Conservation (phyloP, 2,329 filamentous ascomycete species). For the Penicillium sp. region DNA sequence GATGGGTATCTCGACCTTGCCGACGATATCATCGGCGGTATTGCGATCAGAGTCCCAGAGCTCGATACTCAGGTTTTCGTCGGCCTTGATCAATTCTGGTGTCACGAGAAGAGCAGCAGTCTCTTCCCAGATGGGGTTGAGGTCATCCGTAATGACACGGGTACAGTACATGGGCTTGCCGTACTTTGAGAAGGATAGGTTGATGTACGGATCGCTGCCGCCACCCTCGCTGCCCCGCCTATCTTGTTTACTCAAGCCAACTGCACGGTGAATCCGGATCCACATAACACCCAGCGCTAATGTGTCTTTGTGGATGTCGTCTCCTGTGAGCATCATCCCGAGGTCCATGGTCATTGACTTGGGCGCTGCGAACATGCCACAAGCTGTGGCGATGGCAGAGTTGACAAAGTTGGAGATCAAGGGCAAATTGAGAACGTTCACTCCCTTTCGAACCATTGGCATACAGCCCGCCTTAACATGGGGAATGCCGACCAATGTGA, state of each 20-base stretch:
- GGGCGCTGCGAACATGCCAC: slow-evolving; percentile 87
- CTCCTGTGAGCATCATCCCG: slow-evolving; percentile 83
- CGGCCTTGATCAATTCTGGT: slow-evolving; percentile 82
- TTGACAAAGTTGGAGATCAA: slow-evolving; percentile 96
- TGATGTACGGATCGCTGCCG: slow-evolving; percentile 93
- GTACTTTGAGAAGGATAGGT: slow-evolving; percentile 91
- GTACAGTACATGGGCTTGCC: slow-evolving; percentile 98
- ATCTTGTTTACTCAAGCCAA: slow-evolving; percentile 88
- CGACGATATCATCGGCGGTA: slow-evolving; percentile 89
- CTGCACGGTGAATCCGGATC: slow-evolving; percentile 83
- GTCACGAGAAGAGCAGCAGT: slow-evolving; percentile 80
- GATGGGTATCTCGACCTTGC: slow-evolving; percentile 89
- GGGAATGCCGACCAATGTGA: slow-evolving; percentile 90
- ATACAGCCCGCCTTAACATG: slow-evolving; percentile 86
- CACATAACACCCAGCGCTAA: slow-evolving; percentile 85
- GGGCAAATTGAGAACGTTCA: slow-evolving; percentile 87
- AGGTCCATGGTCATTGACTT: slow-evolving; percentile 92
- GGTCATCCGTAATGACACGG: slow-evolving; percentile 87
- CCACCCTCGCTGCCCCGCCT: slow-evolving; percentile 74
- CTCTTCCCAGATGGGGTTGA: slow-evolving; percentile 92
- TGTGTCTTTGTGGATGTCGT: slow-evolving; percentile 83
- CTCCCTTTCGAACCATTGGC: slow-evolving; percentile 84
- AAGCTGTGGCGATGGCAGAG: slow-evolving; percentile 83
- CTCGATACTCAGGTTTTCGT: slow-evolving; percentile 89
- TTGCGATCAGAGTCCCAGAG: slow-evolving; percentile 94